Conservation (phyloP, 805 yeast species). For the Cyberlindnera xylosilytica region DNA sequence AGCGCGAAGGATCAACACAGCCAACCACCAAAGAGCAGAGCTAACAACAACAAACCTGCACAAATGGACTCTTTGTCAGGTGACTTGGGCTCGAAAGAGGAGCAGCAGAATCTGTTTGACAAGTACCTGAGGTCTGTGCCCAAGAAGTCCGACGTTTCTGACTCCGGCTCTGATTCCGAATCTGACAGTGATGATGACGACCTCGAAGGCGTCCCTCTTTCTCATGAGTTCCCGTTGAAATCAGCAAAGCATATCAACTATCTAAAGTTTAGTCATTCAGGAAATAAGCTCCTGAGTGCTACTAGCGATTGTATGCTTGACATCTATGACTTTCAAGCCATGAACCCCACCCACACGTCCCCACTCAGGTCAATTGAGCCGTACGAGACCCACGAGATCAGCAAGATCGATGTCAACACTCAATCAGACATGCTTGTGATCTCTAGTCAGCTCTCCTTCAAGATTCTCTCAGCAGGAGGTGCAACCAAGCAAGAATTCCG, state of each 20-base stretch:
- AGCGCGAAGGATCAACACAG: too few species aligned
- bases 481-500: slow-evolving; percentile 13
- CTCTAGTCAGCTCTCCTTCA: slow-evolving; percentile 19
- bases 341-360: slow-evolving; percentile 23
- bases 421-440: slow-evolving; percentile 7
- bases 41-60: too few species aligned
- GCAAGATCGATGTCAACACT: slow-evolving; percentile 6
- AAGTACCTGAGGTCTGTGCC: not conserved
- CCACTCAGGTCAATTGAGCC: slow-evolving; percentile 16
- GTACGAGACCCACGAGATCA: slow-evolving; percentile 15
- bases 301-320: slow-evolving; percentile 28
- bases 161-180: not conserved
- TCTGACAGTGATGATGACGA: slow-evolving; percentile 24
- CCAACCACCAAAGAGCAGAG: too few species aligned
- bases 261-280: slow-evolving; percentile 25
- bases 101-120: not conserved
- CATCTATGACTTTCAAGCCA: slow-evolving; percentile 32
- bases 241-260: slow-evolving; percentile 24
- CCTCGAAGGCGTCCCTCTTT: slow-evolving; percentile 31
- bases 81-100: not conserved
- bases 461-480: slow-evolving; percentile 16
- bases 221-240: slow-evolving; percentile 30
- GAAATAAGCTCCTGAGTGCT: slow-evolving; percentile 27
- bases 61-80: not conserved
- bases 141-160: not conserved